Conservation (phyloP, 768 basidiomycete species). For the Phaeotremella fagi region DNA sequence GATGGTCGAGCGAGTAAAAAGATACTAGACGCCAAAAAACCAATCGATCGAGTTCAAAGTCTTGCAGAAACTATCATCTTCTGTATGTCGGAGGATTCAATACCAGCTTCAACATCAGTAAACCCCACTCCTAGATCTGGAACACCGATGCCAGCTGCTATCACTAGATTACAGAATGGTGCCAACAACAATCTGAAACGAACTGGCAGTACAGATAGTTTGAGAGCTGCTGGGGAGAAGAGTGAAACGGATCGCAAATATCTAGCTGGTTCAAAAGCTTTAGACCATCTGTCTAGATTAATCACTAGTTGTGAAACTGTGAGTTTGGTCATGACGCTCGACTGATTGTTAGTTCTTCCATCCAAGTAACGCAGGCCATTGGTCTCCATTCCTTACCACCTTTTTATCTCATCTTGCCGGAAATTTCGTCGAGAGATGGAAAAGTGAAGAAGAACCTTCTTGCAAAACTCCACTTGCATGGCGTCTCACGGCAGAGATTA, state of each 20-base stretch:
- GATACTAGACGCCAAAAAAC: constrained; percentile 56
- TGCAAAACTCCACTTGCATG: constrained; percentile 79
- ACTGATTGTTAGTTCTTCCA: constrained; percentile 62
- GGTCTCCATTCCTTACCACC: constrained; percentile 55
- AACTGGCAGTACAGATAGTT: constrained; percentile 51
- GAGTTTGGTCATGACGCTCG: constrained; percentile 3
- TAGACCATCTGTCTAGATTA: constrained; percentile 78
- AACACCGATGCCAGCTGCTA: constrained; percentile 52
- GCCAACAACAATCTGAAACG: constrained; percentile 48
- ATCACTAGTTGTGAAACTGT: constrained; percentile 75
- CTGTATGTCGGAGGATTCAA: constrained; percentile 78
- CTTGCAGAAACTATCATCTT: constrained; percentile 81
- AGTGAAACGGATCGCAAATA: constrained; percentile 55
- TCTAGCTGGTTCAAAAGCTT: constrained; percentile 75
- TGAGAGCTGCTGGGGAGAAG: constrained; percentile 39
- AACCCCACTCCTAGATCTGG: constrained; percentile 60
- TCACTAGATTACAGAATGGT: constrained; percentile 40
- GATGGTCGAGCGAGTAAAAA: constrained; percentile 71
- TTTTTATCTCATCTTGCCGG: constrained; percentile 80
- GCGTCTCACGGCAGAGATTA: constrained; percentile 71
- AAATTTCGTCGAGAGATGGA: constrained; percentile 74
- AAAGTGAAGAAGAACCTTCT: constrained; percentile 65
- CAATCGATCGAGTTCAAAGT: constrained; percentile 56
- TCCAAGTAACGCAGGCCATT: constrained; percentile 77
- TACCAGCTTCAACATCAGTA: constrained; percentile 55